Evolutionary conservation across 257 asterid genomes (phyloP).

Genomic region (Nicotiana otophora): DNA sequence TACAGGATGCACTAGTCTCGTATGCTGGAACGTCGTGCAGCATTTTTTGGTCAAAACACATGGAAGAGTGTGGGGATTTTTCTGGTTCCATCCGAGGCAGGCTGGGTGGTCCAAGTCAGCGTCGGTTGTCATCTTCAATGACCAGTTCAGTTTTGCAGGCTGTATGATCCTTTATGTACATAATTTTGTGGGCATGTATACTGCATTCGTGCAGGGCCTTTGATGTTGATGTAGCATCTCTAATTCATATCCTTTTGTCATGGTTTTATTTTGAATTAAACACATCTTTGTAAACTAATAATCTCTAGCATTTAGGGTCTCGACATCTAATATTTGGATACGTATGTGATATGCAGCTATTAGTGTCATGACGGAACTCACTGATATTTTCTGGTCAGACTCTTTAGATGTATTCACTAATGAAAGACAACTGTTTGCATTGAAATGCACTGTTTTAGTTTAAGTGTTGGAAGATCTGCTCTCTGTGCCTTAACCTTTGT

Average conservation of each 20-base stretch:
- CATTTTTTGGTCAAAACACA: slow-evolving; percentile 49
- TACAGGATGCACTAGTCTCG: slow-evolving; percentile 59
- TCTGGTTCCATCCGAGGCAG: slow-evolving; percentile 77
- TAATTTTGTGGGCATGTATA: neutral
- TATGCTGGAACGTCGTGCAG: slow-evolving; percentile 58
- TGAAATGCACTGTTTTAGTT: neutral
- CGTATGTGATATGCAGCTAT: neutral
- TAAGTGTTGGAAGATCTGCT: neutral
- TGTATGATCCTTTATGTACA: slow-evolving; percentile 33
- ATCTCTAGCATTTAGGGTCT: neutral
- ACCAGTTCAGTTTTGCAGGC: slow-evolving; percentile 79
- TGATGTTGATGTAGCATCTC: neutral
- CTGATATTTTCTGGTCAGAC: neutral
- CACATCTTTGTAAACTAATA: neutral
- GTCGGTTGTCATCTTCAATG: slow-evolving; percentile 59
- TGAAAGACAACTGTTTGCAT: neutral
- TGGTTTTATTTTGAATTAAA: neutral
- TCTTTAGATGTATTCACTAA: neutral
- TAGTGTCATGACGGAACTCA: neutral
- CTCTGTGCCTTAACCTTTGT: neutral
- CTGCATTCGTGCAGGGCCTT: neutral
- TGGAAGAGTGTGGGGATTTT: slow-evolving; percentile 36
- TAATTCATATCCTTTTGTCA: neutral
- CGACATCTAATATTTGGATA: neutral
- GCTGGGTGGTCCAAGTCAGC: slow-evolving; percentile 93